A percentile compares a stretch with the other conserved stretches of the same genome.
phyloP scores from a whole-genome alignment of 352 stramenopile species.

The Phytophthora sansomeana region DNA sequence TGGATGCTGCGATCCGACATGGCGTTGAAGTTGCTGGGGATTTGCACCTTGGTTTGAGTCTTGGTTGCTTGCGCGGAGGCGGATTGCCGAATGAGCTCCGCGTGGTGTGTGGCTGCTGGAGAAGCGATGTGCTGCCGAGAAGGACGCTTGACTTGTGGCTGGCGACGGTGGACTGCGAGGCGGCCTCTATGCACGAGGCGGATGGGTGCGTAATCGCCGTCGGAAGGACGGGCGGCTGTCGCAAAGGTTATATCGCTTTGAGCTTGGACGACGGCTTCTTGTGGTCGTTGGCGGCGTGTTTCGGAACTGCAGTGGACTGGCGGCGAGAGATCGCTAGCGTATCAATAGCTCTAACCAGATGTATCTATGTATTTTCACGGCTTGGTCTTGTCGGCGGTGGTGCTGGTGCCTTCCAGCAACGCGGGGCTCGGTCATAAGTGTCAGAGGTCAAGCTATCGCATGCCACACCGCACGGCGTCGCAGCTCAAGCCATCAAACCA shows the following conservation, averaged over 20 bases:
- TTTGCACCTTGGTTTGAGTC: background rate
- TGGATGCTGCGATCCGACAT: slow-evolving; percentile 65
- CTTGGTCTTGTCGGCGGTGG: slow-evolving; percentile 26
- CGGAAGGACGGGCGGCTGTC: slow-evolving; percentile 14
- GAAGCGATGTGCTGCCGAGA: slow-evolving; percentile 16
- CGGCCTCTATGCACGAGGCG: slow-evolving; percentile 32
- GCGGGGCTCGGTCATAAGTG: slow-evolving; percentile 28
- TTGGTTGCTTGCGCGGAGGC: slow-evolving; percentile 10
- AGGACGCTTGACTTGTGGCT: slow-evolving; percentile 23
- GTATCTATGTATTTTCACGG: slow-evolving; percentile 38
- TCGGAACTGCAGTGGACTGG: slow-evolving; percentile 30
- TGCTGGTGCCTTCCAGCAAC: slow-evolving; percentile 28
- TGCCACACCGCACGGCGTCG: slow-evolving; percentile 2
- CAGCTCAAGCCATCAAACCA: slow-evolving; percentile 11
- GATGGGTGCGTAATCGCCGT: slow-evolving; percentile 30
- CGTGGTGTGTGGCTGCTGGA: slow-evolving; percentile 7
- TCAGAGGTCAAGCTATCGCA: slow-evolving; percentile 28
- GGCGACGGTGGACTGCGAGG: slow-evolving; percentile 9
- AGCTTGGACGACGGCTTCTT: slow-evolving; percentile 14
- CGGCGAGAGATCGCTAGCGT: slow-evolving; percentile 7
- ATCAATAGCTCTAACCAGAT: slow-evolving; percentile 37
- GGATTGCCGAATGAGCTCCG: slow-evolving; percentile 36
- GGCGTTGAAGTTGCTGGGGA: slow-evolving; percentile 11
- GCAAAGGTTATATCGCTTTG: slow-evolving; percentile 28
- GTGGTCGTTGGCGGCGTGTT: slow-evolving; percentile 21